Evolutionary conservation across 192 early-diverging fungal genomes (phyloP).

Genomic region (Dissophora globulifera): DNA sequence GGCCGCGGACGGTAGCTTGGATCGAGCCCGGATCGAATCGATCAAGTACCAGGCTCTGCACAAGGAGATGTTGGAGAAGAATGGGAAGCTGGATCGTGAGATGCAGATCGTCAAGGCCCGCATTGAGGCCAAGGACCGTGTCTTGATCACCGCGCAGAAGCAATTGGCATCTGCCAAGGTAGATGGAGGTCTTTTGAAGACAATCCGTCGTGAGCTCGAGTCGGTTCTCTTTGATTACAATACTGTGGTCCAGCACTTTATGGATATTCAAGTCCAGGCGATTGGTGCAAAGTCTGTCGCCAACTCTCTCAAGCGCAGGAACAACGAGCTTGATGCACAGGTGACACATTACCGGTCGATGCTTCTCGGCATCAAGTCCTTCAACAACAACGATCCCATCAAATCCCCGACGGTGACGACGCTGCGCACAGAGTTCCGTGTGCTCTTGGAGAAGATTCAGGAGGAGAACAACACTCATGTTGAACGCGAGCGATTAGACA

Average conservation of each 20-base stretch:
- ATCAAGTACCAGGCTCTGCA: conserved; percentile 38
- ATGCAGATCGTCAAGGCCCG: conserved; percentile 32
- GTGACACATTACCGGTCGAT: conserved; percentile 37
- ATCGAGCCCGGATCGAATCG: conserved; percentile 31
- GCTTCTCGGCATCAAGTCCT: conserved; percentile 48
- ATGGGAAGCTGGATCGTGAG: conserved; percentile 23
- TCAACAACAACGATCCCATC: conserved; percentile 53
- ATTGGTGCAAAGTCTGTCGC: conserved; percentile 41
- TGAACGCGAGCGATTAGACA: conserved; percentile 29
- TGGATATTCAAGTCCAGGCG: conserved; percentile 46
- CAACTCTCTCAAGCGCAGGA: conserved; percentile 34
- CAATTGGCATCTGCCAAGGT: conserved; percentile 32
- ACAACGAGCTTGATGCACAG: conserved; percentile 36
- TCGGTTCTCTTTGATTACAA: conserved; percentile 49
- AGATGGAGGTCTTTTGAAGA: conserved; percentile 39
- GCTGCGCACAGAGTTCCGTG: conserved; percentile 32
- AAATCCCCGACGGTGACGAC: conserved; percentile 45
- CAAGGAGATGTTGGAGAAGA: conserved; percentile 45
- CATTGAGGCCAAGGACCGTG: conserved; percentile 45
- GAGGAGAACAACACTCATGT: conserved; percentile 38
- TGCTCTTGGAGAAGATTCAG: conserved; percentile 44
- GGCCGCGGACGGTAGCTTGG: conserved; percentile 26
- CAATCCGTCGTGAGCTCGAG: conserved; percentile 45
- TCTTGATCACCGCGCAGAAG: conserved; percentile 37
- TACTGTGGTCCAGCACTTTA: conserved; percentile 49